phyloP scores from a whole-genome alignment of 116 monocot genomes.

The Trichopus zeylanicus region DNA sequence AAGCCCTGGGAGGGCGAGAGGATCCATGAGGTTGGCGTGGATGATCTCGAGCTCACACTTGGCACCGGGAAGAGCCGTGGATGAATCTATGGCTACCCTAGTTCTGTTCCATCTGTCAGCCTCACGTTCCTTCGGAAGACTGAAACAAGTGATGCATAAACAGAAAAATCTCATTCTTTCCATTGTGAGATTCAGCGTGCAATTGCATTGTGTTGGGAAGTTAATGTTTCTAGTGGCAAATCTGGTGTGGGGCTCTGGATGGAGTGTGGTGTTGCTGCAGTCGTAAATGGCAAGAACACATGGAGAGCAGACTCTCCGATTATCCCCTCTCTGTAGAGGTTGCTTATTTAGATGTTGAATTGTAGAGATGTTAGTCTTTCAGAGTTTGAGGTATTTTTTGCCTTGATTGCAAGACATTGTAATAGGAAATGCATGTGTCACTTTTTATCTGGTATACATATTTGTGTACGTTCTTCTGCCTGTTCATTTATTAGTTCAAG shows the following conservation, averaged over 20 bases:
- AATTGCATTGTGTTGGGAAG: neutral
- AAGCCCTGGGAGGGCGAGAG: constrained; percentile 92
- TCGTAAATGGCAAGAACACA: neutral
- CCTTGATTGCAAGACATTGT: too few species aligned
- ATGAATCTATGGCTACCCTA: neutral
- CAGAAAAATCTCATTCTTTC: neutral
- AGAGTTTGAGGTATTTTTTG: neutral
- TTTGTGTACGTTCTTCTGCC: too few species aligned
- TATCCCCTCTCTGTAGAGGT: too few species aligned
- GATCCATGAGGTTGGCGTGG: constrained; percentile 76
- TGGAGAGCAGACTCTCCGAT: too few species aligned
- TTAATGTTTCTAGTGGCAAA: neutral
- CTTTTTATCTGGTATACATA: too few species aligned
- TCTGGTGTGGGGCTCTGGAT: neutral
- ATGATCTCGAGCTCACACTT: constrained; percentile 85
- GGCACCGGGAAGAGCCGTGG: constrained; percentile 23
- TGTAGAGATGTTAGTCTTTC: neutral
- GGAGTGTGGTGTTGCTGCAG: neutral
- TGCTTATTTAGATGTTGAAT: too few species aligned
- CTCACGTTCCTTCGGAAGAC: neutral
- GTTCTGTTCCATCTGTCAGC: neutral
- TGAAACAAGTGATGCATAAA: neutral
- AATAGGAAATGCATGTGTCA: neutral
- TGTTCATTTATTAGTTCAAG: too few species aligned
- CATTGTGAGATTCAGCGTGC: neutral